Base-by-base conservation (phyloP, 495 filamentous ascomycete species). In the Neurospora tetraspora region DNA sequence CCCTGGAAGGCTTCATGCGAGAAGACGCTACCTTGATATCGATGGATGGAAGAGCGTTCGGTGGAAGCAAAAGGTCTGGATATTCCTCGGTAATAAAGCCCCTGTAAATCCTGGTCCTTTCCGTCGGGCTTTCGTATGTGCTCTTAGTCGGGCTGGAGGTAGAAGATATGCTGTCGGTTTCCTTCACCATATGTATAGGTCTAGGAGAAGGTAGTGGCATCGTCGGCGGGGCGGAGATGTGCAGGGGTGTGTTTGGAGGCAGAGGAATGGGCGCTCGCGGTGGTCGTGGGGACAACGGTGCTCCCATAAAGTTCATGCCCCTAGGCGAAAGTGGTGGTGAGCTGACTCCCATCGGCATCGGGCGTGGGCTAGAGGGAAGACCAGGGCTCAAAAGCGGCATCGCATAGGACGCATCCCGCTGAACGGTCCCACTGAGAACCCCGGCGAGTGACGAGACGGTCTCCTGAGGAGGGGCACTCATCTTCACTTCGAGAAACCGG, bases 21-120 rank as follows among this genome's bases (percentile, higher is more conserved):
- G 95, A 98, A 8, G 96, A 98, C 11, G 92, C 92, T 9, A 98
- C 95, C 76, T 86, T 91, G 36, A 97, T 90, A 75, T 92, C 89
- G 74, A 98, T 88, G 23, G 92, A 90, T 11, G 93, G 91, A 20
- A 99, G 87, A n/a, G 94, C 93, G 79, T 96, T 94, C 1, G 94
- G 94, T n/a, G 94, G 90, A 23, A 98, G 83, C 36, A 97, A 81
- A 27, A 97, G 85, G 68, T 91, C 90, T 10, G 94, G 93, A 78
- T 94, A 94, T 69, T 94, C 90, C 3, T 96, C 93, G 0, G 91
- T 92, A 1, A 93, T 84, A 23, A 97, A 82, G 18, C 93, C 93
- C 80, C 86, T 85, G 73, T 77, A 86, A 10, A 85, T 78, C 74
- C 81, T 79, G 1, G 76, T 80, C 70, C 81, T 79, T 70, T 83